Evolutionary conservation across 1,284 basidiomycete species (phyloP), one percentile per base, ranked within the genome.

Genomic region (Ustilago nuda): DNA sequence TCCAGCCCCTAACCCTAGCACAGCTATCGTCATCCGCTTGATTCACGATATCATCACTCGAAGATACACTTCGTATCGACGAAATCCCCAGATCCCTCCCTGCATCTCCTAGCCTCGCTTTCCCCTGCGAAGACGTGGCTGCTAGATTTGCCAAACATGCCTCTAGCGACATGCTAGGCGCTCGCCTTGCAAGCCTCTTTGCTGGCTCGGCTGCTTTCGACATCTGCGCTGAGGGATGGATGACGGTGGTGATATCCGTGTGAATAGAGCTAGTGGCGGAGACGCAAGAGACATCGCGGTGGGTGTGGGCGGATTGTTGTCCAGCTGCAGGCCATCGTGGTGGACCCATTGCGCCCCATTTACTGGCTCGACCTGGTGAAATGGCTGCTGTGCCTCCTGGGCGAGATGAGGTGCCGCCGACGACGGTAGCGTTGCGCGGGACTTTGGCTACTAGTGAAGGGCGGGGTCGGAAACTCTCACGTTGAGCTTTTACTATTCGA

Each of bases 281-380:
- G 45, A 76, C 48, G 73, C 74, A 63, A 8, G 74, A 76, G 7
- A 72, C 61, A 36, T 76, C 68, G 11, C 73, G 66, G 1, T 75
- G 59, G 5, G 43, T 27, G 23, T 66, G 60, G 11, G 36, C 11
- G 6, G 64, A 27, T 27, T 66, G 56, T 23, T 66, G 70, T 41
- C 61, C 62, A 9, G 67, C 55, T 17, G 56, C 67, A 2, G 75
- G 66, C 75, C 75, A 77, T 2, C 66, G 62, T 12, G 75, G 75
- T 15, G 75, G 75, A 17, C 75, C 75, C 75, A 77, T 77, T 27
- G 73, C 75, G 0, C 75, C 75, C 75, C 75, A 77, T 61, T 77
- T 77, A 53, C 75, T 77, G 9, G 70, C 70, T 43, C 75, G 52
- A 19, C 75, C 75, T 7, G 75, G 75, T 8, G 74, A 76, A 32